These are phyloP conservation scores for Raphanus raphanistrum DNA, from an alignment of 345 rosid genomes.

Conservation along the genomic window DNA sequence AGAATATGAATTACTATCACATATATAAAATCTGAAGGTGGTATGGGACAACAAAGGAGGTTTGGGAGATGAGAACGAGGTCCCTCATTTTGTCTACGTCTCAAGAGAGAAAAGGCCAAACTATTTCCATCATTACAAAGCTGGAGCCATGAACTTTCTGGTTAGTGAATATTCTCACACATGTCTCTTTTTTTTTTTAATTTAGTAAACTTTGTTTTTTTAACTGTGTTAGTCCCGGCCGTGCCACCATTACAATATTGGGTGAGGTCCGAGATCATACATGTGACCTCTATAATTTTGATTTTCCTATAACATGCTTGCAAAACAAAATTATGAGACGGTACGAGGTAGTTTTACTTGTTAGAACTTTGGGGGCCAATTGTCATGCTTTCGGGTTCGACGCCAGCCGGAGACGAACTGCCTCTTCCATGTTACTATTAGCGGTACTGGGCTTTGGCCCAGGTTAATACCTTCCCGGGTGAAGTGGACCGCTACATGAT, in stretches of 20 bases:
- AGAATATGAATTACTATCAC: background rate
- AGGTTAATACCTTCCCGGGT: too few species aligned
- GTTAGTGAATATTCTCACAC: slow-evolving; percentile 26
- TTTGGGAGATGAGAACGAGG: slow-evolving; percentile 32
- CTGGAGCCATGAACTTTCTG: slow-evolving; percentile 78
- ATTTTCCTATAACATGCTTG: background rate
- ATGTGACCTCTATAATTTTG: background rate
- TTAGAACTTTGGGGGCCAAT: too few species aligned
- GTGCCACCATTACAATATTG: background rate
- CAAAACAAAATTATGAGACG: background rate
- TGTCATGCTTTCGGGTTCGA: too few species aligned
- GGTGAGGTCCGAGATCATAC: background rate
- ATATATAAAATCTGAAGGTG: slow-evolving; percentile 39
- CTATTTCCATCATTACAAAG: slow-evolving; percentile 63
- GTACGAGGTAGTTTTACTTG: too few species aligned
- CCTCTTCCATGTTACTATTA: too few species aligned
- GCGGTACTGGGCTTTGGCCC: too few species aligned
- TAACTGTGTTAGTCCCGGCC: background rate
- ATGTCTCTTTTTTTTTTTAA: background rate
- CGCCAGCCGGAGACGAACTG: too few species aligned
- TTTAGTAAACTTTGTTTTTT: background rate
- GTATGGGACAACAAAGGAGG: slow-evolving; percentile 50
- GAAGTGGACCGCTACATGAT: too few species aligned
- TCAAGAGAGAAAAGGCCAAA: slow-evolving; percentile 66
- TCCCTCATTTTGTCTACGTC: slow-evolving; percentile 63